These are phyloP conservation scores for Uronychia setigera DNA, from an alignment of 73 alveolate species.

Conservation along the genomic window DNA sequence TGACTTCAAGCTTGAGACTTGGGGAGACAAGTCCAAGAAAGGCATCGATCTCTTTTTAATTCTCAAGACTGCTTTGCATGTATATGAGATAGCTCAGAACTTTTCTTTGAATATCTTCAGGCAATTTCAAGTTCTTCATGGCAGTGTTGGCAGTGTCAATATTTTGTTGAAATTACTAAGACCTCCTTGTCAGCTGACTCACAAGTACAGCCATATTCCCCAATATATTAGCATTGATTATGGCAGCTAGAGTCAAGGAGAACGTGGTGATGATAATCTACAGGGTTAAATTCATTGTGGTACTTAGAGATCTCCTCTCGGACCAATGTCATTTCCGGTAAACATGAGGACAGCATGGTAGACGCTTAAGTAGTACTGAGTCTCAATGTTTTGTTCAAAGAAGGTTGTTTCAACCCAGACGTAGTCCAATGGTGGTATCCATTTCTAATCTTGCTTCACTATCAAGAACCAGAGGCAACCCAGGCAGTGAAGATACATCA, in stretches of 20 bases:
- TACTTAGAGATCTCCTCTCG: slow-evolving; percentile 17
- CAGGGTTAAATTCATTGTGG: slow-evolving; percentile 15
- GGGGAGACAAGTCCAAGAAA: slow-evolving; percentile 53
- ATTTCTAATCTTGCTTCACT: slow-evolving; percentile 20
- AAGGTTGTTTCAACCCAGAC: neutral
- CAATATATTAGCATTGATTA: slow-evolving; percentile 60
- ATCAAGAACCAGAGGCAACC: slow-evolving; percentile 55
- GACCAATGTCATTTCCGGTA: slow-evolving; percentile 48
- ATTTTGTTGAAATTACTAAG: slow-evolving; percentile 40
- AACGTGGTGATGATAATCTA: slow-evolving; percentile 31
- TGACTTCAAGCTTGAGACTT: slow-evolving; percentile 33
- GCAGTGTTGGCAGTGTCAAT: slow-evolving; percentile 55
- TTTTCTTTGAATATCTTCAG: slow-evolving; percentile 33
- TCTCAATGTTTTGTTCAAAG: slow-evolving; percentile 1
- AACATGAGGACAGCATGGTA: slow-evolving; percentile 42
- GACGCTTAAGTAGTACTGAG: slow-evolving; percentile 15
- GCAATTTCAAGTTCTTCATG: slow-evolving; percentile 54
- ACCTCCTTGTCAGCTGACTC: slow-evolving; percentile 29
- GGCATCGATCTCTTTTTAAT: slow-evolving; percentile 39
- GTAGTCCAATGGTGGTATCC: slow-evolving; percentile 34
- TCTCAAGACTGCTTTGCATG: slow-evolving; percentile 34
- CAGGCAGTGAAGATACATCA: slow-evolving; percentile 50
- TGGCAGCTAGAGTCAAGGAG: slow-evolving; percentile 47
- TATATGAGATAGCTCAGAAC: slow-evolving; percentile 18
- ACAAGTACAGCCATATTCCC: slow-evolving; percentile 59